Evolutionary conservation across 75 land plant genomes (phyloP).

Genomic region (Cupressus sempervirens): DNA sequence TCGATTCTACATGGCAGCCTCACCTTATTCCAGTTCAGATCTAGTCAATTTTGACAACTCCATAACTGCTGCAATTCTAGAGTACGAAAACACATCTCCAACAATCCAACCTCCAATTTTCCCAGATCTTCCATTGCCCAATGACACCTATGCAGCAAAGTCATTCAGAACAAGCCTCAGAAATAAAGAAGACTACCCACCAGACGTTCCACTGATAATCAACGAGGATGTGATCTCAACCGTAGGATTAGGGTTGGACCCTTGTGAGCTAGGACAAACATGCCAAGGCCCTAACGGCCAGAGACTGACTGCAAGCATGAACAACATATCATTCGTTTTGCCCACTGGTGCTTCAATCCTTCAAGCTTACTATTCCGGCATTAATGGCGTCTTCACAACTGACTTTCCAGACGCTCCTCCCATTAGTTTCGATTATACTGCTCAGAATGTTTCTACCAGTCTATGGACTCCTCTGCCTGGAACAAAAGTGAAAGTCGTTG

Average conservation of each 20-base stretch:
- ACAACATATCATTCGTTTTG: slow-evolving; percentile 32
- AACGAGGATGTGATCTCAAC: slow-evolving; percentile 25
- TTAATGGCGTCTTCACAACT: slow-evolving; percentile 21
- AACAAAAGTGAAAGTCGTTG: slow-evolving; percentile 16
- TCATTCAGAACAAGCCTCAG: background rate
- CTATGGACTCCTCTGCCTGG: slow-evolving; percentile 16
- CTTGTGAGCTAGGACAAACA: slow-evolving; percentile 11
- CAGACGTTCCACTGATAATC: slow-evolving; percentile 25
- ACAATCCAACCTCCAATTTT: background rate
- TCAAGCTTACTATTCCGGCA: slow-evolving; percentile 16
- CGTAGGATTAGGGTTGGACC: slow-evolving; percentile 19
- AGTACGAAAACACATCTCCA: slow-evolving; percentile 10
- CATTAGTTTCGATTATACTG: slow-evolving; percentile 9
- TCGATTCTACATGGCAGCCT: slow-evolving; percentile 15
- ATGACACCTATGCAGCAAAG: slow-evolving; percentile 8
- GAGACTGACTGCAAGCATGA: slow-evolving; percentile 22
- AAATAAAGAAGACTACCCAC: slow-evolving; percentile 19
- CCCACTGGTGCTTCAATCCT: slow-evolving; percentile 23
- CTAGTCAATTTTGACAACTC: slow-evolving; percentile 21
- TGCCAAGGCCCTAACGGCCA: slow-evolving; percentile 13
- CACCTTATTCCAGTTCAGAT: slow-evolving; percentile 11
- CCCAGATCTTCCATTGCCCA: slow-evolving; percentile 25
- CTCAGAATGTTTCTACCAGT: background rate
- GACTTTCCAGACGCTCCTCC: slow-evolving; percentile 18
- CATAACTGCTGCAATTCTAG: slow-evolving; percentile 25